Evolutionary conservation across 1,284 basidiomycete genomes (phyloP), one percentile per base, ranked within the genome.

Genomic region (Malassezia obtusa): DNA sequence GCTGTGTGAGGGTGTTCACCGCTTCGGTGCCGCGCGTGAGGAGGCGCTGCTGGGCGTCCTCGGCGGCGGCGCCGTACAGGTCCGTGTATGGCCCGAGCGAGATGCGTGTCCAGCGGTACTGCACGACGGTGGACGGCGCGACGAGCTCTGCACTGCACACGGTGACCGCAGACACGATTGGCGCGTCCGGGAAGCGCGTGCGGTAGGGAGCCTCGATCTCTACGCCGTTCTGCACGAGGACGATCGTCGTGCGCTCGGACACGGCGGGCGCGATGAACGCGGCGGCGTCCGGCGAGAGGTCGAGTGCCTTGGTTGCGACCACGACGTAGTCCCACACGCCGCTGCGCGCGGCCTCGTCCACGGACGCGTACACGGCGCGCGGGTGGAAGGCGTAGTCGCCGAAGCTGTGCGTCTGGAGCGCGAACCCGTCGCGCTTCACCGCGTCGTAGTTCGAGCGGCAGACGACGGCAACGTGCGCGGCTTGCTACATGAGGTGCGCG

Each of bases 221-320:
- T 7, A 78, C 68, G 15, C 77, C 77, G 52, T 78, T 78, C 59
- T 78, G 77, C 45, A 78, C 75, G 15, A 78, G 60, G 4, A 77
- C 75, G 31, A 78, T 67, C 14, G 64, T 58, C 24, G 68, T 65
- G 1, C 49, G 47, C 0, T 46, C 40, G 7, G 55, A 48, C 3
- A 77, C 71, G 11, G 75, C 48, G 2, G 70, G 71, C 10, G 51
- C 53, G 41, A 78, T 65, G 15, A 68, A 57, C 11, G 61, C 63
- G 21, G 75, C 71, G 7, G 73, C 59, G 41, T 76, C 75, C 3
- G 75, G 74, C 1, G 33, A 17, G 47, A 40, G 38, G 15, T 39
- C 28, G 9, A 78, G 52, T 12, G 76, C 76, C 53, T 78, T 78
- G 15, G 77, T 77, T 0, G 77, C 75, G 7, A 77, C 75, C 2